Evolutionary conservation across 805 yeast species (phyloP), one percentile per base, ranked within the genome.

Genomic region (Metschnikowia lunata): DNA sequence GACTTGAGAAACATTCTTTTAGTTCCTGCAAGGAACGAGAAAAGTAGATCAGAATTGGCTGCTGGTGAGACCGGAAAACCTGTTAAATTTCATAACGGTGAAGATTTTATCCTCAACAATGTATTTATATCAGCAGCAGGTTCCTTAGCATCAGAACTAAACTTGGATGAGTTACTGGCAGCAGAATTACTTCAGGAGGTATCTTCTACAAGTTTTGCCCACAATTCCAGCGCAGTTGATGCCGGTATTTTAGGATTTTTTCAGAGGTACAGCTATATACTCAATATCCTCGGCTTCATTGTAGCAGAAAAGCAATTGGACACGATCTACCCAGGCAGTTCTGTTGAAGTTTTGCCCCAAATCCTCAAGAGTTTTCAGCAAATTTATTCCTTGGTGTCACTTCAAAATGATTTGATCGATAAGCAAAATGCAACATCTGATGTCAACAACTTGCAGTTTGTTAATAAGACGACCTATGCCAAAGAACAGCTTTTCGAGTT

Each of bases 161-260:
- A 64, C 36, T 46, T 91, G 40, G 95, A 91, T 62, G 97, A 91
- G 60, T 41, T 85, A 27, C 70, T 77, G 2, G 76, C 87, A 1
- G 93, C 95, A 1, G 86, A 88, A 57, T 58, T 87, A 26, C 70
- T 90, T 2, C 75, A 67, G 40, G 60, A 63, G 47, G 75, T 88
- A 4, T 57, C 66, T 14, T 50, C 47, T 60, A 23, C 66, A 55
- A 41, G 61, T 56, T 47, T 64, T 57, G 54, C 66, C 65, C 67
- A 76, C 26, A 84, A 85, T 1, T 66, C 73, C 0, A 65, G 72
- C 2, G 59, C 78, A 28, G 49, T 72, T 7, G 89, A 84, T 51
- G 69, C 76, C 15, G 96, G 93, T 1, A 76, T 80, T 46, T 76
- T 85, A 6, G 73, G 80, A 8, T 88, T 78, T 60, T 86, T 81